Evolutionary conservation across 176 grass and related monocot genomes (phyloP), one percentile per base, ranked within the genome.

Genomic region (Sorghum bicolor): DNA sequence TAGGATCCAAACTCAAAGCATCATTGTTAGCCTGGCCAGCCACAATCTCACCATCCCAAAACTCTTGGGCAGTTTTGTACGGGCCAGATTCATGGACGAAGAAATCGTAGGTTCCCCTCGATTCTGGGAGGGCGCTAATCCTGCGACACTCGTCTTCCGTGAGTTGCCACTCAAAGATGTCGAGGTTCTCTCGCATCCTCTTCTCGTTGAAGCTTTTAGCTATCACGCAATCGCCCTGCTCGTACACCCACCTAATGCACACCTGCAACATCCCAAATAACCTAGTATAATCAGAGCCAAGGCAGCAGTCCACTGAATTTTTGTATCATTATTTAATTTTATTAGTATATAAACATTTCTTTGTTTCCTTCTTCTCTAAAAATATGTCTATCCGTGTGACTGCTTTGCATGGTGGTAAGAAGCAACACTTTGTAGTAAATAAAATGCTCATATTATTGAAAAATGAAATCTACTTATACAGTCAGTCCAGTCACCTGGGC

Each of bases 121-220:
- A 44, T 19, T 90, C 84, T 0, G 64, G 84, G 3, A 90, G 73
- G 1, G n/a, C 3, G 10, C 38, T 68, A 53, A 90, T 93, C 58
- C 19, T 74, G 4, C 2, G 4, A 3, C 5, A 6, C 1, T 88
- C 85, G 2, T 81, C 78, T 2, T 83, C 38, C 0, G 26, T 76
- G 22, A 90, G 68, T 3, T 90, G 82, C 88, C 88, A 93, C 19
- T 88, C 82, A 6, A 91, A 90, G 75, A 93, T 85, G 14, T 55
- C 11, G 2, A 88, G 43, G 38, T 90, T 93, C 33, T 90, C 85
- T 63, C 30, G 45, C n/a, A 93, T 32, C 50, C 85, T 83, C 8
- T 16, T 57, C 28, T 83, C 53, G 1, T 80, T 90, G 34, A 85
- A 88, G 58, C 88, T 90, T 48, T 90, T 88, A 0, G 34, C 32